Conservation (phyloP, 2,329 filamentous ascomycete genomes). For the Hortaea werneckii region DNA sequence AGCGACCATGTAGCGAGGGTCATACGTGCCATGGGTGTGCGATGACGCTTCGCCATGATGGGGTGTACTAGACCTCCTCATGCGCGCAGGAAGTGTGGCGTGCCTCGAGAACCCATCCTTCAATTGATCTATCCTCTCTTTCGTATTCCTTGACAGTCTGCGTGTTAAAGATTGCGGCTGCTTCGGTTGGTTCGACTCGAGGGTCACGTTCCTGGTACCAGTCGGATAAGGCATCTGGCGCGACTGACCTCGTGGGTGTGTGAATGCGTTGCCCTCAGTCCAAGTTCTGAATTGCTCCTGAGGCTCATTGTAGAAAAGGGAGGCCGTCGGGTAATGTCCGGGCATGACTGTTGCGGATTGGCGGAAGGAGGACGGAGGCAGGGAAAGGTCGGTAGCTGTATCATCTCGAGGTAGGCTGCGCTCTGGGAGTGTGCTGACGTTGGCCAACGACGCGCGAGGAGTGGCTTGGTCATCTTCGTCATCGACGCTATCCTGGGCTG, state of each 20-base stretch:
- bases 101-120: constrained; percentile 5
- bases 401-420: constrained; percentile 18
- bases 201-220: not conserved
- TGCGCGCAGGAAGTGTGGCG: constrained; percentile 6
- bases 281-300: not conserved
- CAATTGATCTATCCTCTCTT: constrained; percentile 5
- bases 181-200: not conserved
- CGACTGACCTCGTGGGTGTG: not conserved
- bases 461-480: constrained; percentile 2
- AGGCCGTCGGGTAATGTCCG: not conserved
- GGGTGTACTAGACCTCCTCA: constrained; percentile 19
- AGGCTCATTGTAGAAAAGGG: not conserved
- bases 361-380: not conserved
- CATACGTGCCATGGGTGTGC: not conserved
- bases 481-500: not conserved
- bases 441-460: constrained; percentile 2
- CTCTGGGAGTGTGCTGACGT: not conserved
- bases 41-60: constrained; percentile 5
- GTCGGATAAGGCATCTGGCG: not conserved
- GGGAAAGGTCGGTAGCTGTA: constrained; percentile 17
- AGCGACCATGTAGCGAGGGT: not conserved
- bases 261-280: not conserved
- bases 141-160: constrained; percentile 5
- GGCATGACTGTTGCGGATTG: not conserved
- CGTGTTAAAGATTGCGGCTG: constrained; percentile 3